Evolutionary conservation across 2,329 filamentous ascomycete genomes (phyloP).

Genomic region (Chrysoporthe cubensis): DNA sequence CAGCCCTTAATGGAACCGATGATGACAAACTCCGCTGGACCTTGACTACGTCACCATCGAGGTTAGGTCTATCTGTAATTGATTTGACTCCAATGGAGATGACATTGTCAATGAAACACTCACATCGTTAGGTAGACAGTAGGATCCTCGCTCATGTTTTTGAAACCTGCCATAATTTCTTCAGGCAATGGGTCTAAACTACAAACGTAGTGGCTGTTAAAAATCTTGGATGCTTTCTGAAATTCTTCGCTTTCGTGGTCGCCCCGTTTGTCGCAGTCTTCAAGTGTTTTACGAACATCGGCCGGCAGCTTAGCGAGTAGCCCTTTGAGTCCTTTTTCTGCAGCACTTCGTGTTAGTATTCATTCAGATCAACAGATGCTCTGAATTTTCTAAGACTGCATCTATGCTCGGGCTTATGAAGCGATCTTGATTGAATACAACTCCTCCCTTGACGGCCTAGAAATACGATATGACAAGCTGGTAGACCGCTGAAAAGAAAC

Average conservation of each 20-base stretch:
- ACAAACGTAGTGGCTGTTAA: constrained; percentile 31
- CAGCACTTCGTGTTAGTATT: not conserved
- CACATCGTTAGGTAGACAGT: constrained; percentile 35
- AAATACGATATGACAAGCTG: not conserved
- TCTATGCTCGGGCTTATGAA: too few relatives aligned
- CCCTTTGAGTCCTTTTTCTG: constrained; percentile 27
- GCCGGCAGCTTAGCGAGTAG: constrained; percentile 31
- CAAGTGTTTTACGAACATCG: constrained; percentile 29
- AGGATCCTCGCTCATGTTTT: constrained; percentile 32
- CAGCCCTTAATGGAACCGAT: constrained; percentile 33
- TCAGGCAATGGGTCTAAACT: constrained; percentile 32
- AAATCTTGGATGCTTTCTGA: constrained; percentile 29
- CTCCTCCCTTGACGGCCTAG: too few relatives aligned
- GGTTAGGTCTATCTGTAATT: not conserved
- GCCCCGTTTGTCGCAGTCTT: constrained; percentile 29
- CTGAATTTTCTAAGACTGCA: not conserved
- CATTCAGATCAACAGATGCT: not conserved
- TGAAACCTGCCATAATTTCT: constrained; percentile 28
- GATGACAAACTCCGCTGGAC: constrained; percentile 35
- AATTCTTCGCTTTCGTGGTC: constrained; percentile 33
- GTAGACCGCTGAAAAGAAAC: not conserved
- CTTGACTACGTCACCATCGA: constrained; percentile 31
- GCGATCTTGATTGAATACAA: not conserved
- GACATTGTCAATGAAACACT: constrained; percentile 1
- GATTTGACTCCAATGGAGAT: not conserved